Evolutionary conservation across 345 rosid species (phyloP).

Genomic region (Brassica rapa): DNA sequence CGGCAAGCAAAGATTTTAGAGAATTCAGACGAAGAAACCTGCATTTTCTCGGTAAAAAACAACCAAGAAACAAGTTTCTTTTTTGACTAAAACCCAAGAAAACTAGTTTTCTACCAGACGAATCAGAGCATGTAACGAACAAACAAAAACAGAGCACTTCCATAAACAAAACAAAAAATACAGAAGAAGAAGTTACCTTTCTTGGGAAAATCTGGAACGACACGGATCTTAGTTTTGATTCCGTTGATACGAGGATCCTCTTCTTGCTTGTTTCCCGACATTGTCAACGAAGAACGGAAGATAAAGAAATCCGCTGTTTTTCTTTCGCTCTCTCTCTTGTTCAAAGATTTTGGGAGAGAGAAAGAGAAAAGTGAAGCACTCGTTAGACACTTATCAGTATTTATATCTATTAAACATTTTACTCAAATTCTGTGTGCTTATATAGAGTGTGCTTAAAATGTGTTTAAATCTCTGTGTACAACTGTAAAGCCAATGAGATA

Average conservation of each 20-base stretch:
- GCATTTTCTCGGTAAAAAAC: not conserved
- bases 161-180: not conserved
- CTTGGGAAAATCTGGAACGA: constrained; percentile 85
- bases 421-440: constrained; percentile 20
- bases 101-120: constrained; percentile 9
- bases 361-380: constrained; percentile 27
- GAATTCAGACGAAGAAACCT: constrained; percentile 14
- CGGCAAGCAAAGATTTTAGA: constrained; percentile 5
- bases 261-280: constrained; percentile 61
- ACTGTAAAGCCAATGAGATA: constrained; percentile 21
- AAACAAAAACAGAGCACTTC: not conserved
- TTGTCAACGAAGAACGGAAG: constrained; percentile 42
- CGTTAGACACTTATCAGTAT: constrained; percentile 24
- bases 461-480: constrained; percentile 26
- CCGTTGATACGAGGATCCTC: constrained; percentile 74
- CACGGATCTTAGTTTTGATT: constrained; percentile 78
- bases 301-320: constrained; percentile 14
- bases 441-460: constrained; percentile 36
- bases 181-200: constrained; percentile 47
- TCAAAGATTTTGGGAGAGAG: constrained; percentile 18
- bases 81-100: not conserved
- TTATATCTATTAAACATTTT: constrained; percentile 20
- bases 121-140: constrained; percentile 15
- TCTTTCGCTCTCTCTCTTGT: not conserved
- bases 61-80: not conserved